Evolutionary conservation across 1,284 basidiomycete species (phyloP), one percentile per base, ranked within the genome.

Genomic region (Boletus semigastroideus): DNA sequence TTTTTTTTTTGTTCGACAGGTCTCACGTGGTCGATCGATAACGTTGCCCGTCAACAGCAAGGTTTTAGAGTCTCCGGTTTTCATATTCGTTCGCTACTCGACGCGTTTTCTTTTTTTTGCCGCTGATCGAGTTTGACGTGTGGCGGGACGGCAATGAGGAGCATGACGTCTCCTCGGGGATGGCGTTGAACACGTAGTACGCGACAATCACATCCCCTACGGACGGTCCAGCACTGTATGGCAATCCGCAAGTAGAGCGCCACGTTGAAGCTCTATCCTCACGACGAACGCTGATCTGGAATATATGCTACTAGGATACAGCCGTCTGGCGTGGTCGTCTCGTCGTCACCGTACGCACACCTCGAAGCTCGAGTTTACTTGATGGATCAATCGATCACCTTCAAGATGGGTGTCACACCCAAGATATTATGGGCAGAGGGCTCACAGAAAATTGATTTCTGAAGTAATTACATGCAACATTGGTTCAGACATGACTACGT

Each of bases 161-260:
- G 36, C 57, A 60, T 28, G 57, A 60, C 22, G 42, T 62, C 43
- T 60, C 50, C n/a, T 64, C 37, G 59, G 48, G 48, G 59, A 59
- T 36, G 59, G 48, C 12, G 59, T 56, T 14, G 61, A 63, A 13
- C 59, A 55, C n/a, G 46, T 56, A 19, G 16, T 59, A 55, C n/a
- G 48, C 52, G 22, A 61, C 52, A 5, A 42, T 64, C 46, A 57
- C 59, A 36, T 12, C 49, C 5, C 56, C 59, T 5, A 52, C 56
- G 13, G 2, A 56, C 9, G 49, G 56, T 22, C 22, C 22, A 22
- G 22, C 5, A 5, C 22, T 22, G 22, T 22, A 22, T 5, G 22
- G 22, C 22, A 22, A 22, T 50, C 59, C 31, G 41, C 1, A 3
- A 52, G 59, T 64, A 42, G n/a, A 7, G 28, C 10, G 2, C 25